Conservation (phyloP, 148 eudicot genomes). For the Persicaria tinctoria region DNA sequence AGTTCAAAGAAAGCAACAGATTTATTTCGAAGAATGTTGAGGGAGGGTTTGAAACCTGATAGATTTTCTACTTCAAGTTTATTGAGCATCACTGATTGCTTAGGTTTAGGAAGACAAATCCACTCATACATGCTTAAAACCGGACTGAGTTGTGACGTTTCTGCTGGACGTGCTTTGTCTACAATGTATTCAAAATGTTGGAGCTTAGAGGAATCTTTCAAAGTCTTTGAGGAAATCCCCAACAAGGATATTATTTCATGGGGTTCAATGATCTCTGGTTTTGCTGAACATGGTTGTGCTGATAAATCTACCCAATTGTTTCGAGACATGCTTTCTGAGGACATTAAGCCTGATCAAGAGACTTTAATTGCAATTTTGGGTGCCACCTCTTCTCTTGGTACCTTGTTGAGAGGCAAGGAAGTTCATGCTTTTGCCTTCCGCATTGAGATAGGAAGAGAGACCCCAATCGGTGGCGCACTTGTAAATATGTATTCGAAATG, state of each 20-base stretch:
- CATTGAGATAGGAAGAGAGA: slow-evolving; percentile 25
- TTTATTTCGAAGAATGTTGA: slow-evolving; percentile 45
- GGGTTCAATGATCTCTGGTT: slow-evolving; percentile 86
- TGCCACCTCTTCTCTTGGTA: slow-evolving; percentile 43
- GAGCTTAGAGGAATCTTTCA: slow-evolving; percentile 48
- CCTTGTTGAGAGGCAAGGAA: slow-evolving; percentile 53
- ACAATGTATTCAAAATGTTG: slow-evolving; percentile 85
- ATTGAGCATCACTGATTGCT: slow-evolving; percentile 40
- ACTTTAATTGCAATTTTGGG: slow-evolving; percentile 45
- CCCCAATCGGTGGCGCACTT: slow-evolving; percentile 41
- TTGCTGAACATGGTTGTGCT: slow-evolving; percentile 57
- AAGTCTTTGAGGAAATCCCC: slow-evolving; percentile 47
- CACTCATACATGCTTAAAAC: slow-evolving; percentile 57
- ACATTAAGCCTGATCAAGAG: slow-evolving; percentile 41
- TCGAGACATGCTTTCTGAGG: slow-evolving; percentile 41
- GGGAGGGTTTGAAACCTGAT: slow-evolving; percentile 49
- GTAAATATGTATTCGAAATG: slow-evolving; percentile 87
- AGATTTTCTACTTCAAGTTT: slow-evolving; percentile 50
- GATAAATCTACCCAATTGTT: slow-evolving; percentile 48
- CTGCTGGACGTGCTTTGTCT: slow-evolving; percentile 63
- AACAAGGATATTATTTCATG: slow-evolving; percentile 68
- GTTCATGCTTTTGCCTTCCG: slow-evolving; percentile 61
- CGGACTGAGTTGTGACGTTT: slow-evolving; percentile 45
- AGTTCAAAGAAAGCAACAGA: slow-evolving; percentile 34
- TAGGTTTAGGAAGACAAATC: slow-evolving; percentile 56